These are phyloP conservation scores for Acanthamoeba sp. DNA, from an alignment of 208 protist species.

Conservation along the genomic window DNA sequence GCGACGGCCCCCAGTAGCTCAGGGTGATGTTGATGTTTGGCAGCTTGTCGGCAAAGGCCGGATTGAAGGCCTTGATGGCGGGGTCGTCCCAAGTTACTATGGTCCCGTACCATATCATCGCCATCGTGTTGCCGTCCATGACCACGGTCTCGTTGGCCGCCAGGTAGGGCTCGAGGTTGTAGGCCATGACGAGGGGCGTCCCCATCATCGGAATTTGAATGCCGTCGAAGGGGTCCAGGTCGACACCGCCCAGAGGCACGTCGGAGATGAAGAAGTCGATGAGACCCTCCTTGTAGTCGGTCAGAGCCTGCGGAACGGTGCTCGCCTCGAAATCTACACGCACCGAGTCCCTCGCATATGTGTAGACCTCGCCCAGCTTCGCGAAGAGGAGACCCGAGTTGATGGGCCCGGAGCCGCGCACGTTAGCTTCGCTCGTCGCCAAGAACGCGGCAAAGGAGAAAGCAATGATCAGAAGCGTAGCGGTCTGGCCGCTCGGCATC, in stretches of 20 bases:
- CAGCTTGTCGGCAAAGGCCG: background rate
- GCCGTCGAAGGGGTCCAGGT: background rate
- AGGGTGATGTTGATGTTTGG: conserved; percentile 2
- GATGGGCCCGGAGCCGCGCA: background rate
- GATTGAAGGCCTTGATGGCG: conserved; percentile 6
- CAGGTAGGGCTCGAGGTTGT: background rate
- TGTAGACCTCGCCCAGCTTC: background rate
- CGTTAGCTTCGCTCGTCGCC: background rate
- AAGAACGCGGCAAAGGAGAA: too few relatives aligned
- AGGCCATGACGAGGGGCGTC: background rate
- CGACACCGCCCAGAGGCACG: background rate
- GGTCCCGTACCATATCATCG: background rate
- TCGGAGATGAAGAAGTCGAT: conserved; percentile 15
- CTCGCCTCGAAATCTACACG: background rate
- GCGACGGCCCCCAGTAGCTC: background rate
- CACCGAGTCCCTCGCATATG: background rate
- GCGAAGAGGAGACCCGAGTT: background rate
- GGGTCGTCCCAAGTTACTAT: conserved; percentile 35
- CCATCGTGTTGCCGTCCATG: conserved; percentile 5
- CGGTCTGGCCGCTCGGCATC: too few relatives aligned
- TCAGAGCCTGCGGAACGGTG: background rate
- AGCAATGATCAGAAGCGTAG: too few relatives aligned
- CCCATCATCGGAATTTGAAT: conserved; percentile 8
- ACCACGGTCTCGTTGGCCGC: background rate
- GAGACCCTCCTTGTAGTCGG: background rate